Base-by-base conservation (phyloP, 1,284 basidiomycete genomes). In the Kalmanozyma brasiliensis region DNA sequence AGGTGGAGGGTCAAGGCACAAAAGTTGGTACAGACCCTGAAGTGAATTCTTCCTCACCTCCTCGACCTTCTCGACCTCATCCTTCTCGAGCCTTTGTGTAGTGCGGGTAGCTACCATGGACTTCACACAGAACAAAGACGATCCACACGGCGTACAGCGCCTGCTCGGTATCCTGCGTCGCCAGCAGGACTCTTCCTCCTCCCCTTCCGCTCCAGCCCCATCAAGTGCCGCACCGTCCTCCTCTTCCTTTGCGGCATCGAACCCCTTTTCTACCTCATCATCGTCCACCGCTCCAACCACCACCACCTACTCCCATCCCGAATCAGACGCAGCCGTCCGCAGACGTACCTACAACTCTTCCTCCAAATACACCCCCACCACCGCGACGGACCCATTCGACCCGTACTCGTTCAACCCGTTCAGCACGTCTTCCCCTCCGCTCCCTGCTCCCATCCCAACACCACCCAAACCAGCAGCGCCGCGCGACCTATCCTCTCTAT, bases 71-170 rank as follows among this genome's bases (percentile, higher is more conserved):
- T n/a, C n/a, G n/a, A n/a, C n/a, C 33, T 23, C 22, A 8, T 9
- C 37, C 29, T 17, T 17, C 38, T 17, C 19, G 13, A 20, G n/a
- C 20, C 44, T 29, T 33, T 30, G 19, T 19, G 17, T 30, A 33
- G 29, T 29, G 29, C 4, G 26, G 8, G 5, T 17, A 32, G 10
- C 33, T 22, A 14, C 24, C 6, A 67, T 68, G 65, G 40, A 68
- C 37, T 48, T 68, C 20, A 55, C 17, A 8, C 36, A 55, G 13
- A 29, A 14, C 16, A 45, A 22, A 29, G 38, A 59, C 40, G 68
- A 71, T 29, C 68, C 68, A 11, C 68, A 71, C 40, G 68, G 68
- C 29, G 63, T 71, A 4, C 68, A 63, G 38, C 37, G 62, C 19
- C 48, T 71, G 38, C 55, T 71, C 4, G 51, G 46, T 0, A 58